Percentiles rank a stretch among this genome's conserved stretches.
Evolutionary conservation across 1,284 basidiomycete genomes (phyloP).

Genomic region (Tilletia indica): DNA sequence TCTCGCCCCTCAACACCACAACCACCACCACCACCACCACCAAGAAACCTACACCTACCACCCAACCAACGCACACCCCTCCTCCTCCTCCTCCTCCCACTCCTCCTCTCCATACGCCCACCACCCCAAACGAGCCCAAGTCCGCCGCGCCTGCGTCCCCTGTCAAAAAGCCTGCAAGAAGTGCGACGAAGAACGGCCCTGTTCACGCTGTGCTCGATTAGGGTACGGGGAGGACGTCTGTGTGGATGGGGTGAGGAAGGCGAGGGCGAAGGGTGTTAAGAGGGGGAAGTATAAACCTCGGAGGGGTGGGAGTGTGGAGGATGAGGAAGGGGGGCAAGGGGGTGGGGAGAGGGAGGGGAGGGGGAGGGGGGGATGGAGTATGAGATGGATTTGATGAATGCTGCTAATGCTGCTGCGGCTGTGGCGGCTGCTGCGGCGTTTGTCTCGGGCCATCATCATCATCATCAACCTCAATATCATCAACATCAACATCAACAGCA

Average conservation of each 20-base stretch:
- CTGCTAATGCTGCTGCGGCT: neutral
- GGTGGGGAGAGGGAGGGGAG: neutral
- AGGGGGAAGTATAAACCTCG: slow-evolving; percentile 79
- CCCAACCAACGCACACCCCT: too few species aligned
- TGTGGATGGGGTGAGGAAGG: slow-evolving; percentile 76
- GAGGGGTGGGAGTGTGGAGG: slow-evolving; percentile 51
- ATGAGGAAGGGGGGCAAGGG: slow-evolving; percentile 3
- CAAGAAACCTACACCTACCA: too few species aligned
- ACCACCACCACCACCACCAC: too few species aligned
- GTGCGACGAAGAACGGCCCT: slow-evolving; percentile 80
- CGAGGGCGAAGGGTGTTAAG: slow-evolving; percentile 79
- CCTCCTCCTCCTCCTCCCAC: too few species aligned
- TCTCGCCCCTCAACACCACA: too few species aligned
- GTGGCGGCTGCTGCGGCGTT: neutral
- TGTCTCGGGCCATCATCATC: neutral
- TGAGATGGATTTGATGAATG: neutral
- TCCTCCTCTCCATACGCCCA: neutral
- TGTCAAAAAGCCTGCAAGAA: slow-evolving; percentile 88
- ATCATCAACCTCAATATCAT: too few species aligned
- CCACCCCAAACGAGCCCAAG: slow-evolving; percentile 67
- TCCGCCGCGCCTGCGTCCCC: slow-evolving; percentile 84
- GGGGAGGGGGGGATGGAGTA: neutral
- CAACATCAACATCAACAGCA: too few species aligned
- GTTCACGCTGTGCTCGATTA: slow-evolving; percentile 80
- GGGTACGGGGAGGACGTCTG: slow-evolving; percentile 71